phyloP scores from a whole-genome alignment of 306 rosid genomes.

The Senna tora region DNA sequence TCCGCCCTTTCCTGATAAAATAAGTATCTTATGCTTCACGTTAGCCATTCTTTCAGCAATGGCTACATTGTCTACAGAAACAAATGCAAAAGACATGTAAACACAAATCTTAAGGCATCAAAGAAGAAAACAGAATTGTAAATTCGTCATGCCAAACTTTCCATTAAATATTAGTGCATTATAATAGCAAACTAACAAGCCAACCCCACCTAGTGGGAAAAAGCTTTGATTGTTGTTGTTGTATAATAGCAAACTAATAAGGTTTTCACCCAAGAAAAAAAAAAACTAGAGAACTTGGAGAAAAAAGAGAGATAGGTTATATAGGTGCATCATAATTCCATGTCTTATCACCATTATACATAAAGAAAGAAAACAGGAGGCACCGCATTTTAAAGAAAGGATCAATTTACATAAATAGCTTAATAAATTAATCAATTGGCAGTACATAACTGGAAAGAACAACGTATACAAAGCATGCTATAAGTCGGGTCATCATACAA shows the following conservation, averaged over 20 bases:
- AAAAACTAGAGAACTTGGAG: neutral
- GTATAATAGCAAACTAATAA: neutral
- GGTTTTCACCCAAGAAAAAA: neutral
- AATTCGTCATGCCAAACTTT: too few species aligned
- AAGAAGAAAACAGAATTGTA: too few species aligned
- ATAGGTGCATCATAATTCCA: neutral
- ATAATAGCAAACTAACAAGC: too few species aligned
- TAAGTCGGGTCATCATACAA: constrained; percentile 2
- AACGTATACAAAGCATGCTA: neutral
- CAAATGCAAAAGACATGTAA: constrained; percentile 26
- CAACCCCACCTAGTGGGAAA: too few species aligned
- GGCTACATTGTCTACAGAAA: constrained; percentile 69
- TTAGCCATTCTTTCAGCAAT: constrained; percentile 91
- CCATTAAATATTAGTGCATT: too few species aligned
- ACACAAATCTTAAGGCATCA: neutral
- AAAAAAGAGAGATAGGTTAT: neutral
- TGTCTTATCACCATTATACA: constrained; percentile 5
- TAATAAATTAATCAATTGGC: neutral
- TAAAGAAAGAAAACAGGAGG: constrained; percentile 6
- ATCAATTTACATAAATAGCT: neutral
- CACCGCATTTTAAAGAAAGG: neutral
- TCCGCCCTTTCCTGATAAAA: constrained; percentile 94
- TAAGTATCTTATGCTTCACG: constrained; percentile 88
- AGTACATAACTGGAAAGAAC: neutral
- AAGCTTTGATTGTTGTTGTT: too few species aligned